phyloP scores from a whole-genome alignment of 371 early-diverging fungal species.

The Circinella umbellata region DNA sequence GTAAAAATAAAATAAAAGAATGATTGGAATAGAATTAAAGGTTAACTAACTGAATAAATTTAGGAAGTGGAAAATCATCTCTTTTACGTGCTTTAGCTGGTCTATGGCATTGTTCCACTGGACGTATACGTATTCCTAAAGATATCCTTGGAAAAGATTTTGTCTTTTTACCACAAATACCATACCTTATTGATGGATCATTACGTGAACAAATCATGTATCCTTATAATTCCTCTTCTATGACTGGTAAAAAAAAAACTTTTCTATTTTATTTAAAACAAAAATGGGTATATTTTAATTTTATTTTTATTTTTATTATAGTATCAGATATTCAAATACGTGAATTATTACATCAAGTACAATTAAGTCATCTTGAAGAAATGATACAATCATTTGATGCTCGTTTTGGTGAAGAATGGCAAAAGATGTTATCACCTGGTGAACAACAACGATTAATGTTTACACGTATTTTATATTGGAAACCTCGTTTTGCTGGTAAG shows the following conservation, averaged over 20 bases:
- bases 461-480: constrained; percentile 70
- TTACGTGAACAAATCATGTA: constrained; percentile 75
- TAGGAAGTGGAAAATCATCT: constrained; percentile 70
- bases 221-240: constrained; percentile 40
- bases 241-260: constrained; percentile 25
- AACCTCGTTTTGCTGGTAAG: constrained; percentile 72
- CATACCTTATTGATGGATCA: constrained; percentile 72
- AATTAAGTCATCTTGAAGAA: constrained; percentile 54
- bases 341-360: constrained; percentile 49
- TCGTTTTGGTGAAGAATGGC: constrained; percentile 65
- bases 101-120: constrained; percentile 68
- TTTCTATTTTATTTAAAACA: not conserved
- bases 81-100: constrained; percentile 74
- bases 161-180: constrained; percentile 71
- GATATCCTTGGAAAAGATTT: constrained; percentile 41
- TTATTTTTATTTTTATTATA: constrained; percentile 2
- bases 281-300: not conserved
- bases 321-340: constrained; percentile 60
- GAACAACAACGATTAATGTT: constrained; percentile 77
- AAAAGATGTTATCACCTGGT: constrained; percentile 75
- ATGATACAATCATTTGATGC: constrained; percentile 57
- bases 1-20: constrained; percentile 31
- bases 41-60: not conserved
- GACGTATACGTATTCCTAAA: constrained; percentile 30
- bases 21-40: no score